Conservation (phyloP, 1,284 basidiomycete genomes). For the Austropuccinia psidii region DNA sequence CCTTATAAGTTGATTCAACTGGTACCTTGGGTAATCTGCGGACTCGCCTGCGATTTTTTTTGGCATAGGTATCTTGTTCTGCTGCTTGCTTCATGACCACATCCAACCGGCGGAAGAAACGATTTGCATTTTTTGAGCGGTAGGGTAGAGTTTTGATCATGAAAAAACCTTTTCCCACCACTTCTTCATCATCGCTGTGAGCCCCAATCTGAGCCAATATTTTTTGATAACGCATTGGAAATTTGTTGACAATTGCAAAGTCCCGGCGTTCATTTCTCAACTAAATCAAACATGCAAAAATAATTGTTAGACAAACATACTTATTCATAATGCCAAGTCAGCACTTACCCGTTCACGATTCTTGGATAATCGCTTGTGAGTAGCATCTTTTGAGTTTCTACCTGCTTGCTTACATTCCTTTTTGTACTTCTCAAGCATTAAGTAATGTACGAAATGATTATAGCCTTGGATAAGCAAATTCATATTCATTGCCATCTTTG, state of each 20-base stretch:
- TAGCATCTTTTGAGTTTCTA: not conserved
- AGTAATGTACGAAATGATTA: not conserved
- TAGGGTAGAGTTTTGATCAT: not conserved
- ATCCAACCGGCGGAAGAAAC: not conserved
- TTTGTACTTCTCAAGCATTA: not conserved
- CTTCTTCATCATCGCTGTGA: not conserved
- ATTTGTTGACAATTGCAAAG: not conserved
- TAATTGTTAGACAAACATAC: not conserved
- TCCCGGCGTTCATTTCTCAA: not conserved
- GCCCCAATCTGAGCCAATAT: not conserved
- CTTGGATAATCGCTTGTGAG: not conserved
- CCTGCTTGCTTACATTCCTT: not conserved
- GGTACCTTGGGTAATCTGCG: not conserved
- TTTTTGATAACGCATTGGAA: not conserved
- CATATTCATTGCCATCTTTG: not conserved
- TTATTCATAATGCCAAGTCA: not conserved
- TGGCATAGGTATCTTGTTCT: not conserved
- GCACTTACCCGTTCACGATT: not conserved
- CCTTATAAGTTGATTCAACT: not conserved
- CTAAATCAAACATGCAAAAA: not conserved
- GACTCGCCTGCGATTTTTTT: not conserved
- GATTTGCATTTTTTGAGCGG: not conserved
- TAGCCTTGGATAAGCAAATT: not conserved
- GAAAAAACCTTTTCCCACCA: not conserved
- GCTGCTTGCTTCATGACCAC: not conserved